Base-by-base conservation (phyloP, 306 rosid genomes). In the Trifolium dubium region DNA sequence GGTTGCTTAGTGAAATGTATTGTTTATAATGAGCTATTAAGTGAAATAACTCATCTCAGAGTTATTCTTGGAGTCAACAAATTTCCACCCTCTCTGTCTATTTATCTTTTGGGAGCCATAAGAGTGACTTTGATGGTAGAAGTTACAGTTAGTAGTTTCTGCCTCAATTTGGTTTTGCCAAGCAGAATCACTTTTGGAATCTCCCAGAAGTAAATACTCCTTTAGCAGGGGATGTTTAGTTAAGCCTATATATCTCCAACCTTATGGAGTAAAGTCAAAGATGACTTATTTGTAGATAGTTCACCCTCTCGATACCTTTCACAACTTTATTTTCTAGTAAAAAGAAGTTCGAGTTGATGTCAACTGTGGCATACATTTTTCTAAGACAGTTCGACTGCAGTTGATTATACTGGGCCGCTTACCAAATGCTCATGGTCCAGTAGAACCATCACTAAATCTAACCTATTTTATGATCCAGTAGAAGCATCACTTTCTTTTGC, bases 111-210 rank as follows among this genome's bases (percentile, higher is more conserved):
- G 46, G 51, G 76, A 32, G 37, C 62, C 34, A 65, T 34, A 64
- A n/a, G 63, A 44, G 59, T 44, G 69, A 51, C 34, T 49, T 44
- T 64, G 70, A 61, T 65, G 54, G 72, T 37, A 65, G 49, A 53
- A 59, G 62, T 66, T 66, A 7, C 68, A 19, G 49, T 60, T 59
- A 77, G 79, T 72, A 58, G 54, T n/a, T 49, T n/a, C 54, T 49
- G 54, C 69, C 53, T 71, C 59, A 31, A 65, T 65, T 4, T 10
- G 47, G 47, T 43, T 43, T 43, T 43, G 47, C 13, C 15, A 44
- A 44, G 15, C 50, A 12, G 50, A 44, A 44, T 44, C 66, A 58
- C 70, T 59, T 58, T 47, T 54, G 51, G 14, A 50, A 51, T 71
- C 43, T 76, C 67, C 19, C 19, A 14, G n/a, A 47, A 47, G 54